Conservation (phyloP, 2,329 filamentous ascomycete genomes). For the Penicillium vulpinum region DNA sequence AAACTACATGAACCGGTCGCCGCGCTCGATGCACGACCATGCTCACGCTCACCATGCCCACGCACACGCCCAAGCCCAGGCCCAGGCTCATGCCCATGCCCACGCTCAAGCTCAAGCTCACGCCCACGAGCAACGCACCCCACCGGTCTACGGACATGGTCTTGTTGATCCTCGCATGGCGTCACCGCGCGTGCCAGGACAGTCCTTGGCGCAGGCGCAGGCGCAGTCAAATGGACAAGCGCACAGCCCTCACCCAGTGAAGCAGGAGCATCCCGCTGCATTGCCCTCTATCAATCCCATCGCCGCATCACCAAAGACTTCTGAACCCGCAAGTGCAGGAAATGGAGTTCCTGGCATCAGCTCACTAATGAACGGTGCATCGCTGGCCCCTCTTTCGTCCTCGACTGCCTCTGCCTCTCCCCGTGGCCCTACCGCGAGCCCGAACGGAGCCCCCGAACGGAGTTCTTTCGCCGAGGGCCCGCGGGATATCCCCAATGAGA, state of each 20-base stretch:
- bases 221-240: constrained; percentile 24
- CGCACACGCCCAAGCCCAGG: constrained; percentile 17
- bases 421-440: constrained; percentile 19
- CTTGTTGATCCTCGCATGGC: constrained; percentile 38
- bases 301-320: constrained; percentile 26
- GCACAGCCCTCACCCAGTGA: constrained; percentile 32
- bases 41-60: constrained; percentile 23
- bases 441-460: constrained; percentile 9
- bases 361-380: constrained; percentile 45
- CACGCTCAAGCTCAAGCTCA: constrained; percentile 22
- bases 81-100: not conserved
- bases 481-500: constrained; percentile 58
- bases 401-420: constrained; percentile 26
- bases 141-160: constrained; percentile 28
- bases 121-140: constrained; percentile 31
- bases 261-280: constrained; percentile 24
- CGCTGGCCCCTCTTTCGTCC: constrained; percentile 29
- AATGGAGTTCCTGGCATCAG: constrained; percentile 57
- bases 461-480: constrained; percentile 41
- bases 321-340: constrained; percentile 27
- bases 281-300: constrained; percentile 17
- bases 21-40: constrained; percentile 27
- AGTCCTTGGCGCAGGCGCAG: constrained; percentile 24
- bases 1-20: constrained; percentile 30
- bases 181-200: constrained; percentile 35